phyloP scores from a whole-genome alignment of 2,329 filamentous ascomycete species.

The Pseudogymnoascus sp. region DNA sequence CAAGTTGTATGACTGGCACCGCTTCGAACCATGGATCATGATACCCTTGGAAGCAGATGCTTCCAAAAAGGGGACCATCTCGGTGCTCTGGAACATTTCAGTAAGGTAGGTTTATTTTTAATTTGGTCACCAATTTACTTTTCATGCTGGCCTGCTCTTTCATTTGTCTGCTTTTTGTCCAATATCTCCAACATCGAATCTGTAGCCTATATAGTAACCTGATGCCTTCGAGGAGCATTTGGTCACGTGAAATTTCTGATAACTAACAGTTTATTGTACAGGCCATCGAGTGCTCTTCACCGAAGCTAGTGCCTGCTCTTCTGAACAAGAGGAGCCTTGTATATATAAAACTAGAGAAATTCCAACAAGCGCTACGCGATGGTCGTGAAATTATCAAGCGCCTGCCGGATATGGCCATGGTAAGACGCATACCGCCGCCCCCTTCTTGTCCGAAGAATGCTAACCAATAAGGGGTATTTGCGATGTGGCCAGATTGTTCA shows the following conservation, averaged over 20 bases:
- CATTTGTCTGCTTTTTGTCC: too few species aligned
- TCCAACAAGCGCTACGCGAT: slow-evolving; percentile 26
- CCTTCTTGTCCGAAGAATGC: not conserved
- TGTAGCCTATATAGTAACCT: not conserved
- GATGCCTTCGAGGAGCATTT: not conserved
- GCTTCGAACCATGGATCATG: slow-evolving; percentile 19
- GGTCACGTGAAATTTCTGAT: slow-evolving; percentile 2
- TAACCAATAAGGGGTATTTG: slow-evolving; percentile 26
- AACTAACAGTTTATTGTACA: not conserved
- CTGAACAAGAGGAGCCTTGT: slow-evolving; percentile 29
- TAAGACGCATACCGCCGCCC: slow-evolving; percentile 7
- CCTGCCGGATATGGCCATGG: slow-evolving; percentile 26
- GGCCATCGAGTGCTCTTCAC: slow-evolving; percentile 19
- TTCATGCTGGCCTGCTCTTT: not conserved
- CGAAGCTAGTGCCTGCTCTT: slow-evolving; percentile 17
- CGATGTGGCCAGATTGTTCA: slow-evolving; percentile 28
- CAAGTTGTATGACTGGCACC: not conserved
- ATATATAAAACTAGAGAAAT: slow-evolving; percentile 26
- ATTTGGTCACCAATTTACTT: not conserved
- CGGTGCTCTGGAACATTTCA: slow-evolving; percentile 24
- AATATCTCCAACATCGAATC: not conserved
- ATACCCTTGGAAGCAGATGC: slow-evolving; percentile 23
- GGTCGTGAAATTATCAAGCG: slow-evolving; percentile 28
- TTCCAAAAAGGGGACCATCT: slow-evolving; percentile 26
- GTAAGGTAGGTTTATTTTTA: slow-evolving; percentile 20